phyloP scores from a whole-genome alignment of 169 alveolate genomes.

The Amoebophrya sp. region DNA sequence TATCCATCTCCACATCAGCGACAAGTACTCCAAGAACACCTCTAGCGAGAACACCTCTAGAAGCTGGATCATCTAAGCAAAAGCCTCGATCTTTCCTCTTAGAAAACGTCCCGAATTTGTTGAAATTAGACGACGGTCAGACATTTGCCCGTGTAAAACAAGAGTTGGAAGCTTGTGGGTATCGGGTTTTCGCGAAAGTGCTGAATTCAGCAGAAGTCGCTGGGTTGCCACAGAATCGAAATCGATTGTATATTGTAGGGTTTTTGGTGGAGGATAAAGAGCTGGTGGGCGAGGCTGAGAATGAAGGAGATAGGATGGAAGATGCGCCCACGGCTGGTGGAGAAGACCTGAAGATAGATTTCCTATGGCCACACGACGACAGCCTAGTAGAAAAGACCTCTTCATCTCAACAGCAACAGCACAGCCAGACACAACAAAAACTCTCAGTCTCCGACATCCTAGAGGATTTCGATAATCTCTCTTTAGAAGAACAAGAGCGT shows the following conservation, averaged over 20 bases:
- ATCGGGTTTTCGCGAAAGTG: neutral
- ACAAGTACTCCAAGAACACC: no score
- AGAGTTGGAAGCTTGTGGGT: neutral
- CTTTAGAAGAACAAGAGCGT: neutral
- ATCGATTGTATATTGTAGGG: neutral
- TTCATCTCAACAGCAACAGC: neutral
- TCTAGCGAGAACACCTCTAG: no score
- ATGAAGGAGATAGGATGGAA: no score
- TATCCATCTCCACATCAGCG: no score
- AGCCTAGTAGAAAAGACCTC: neutral
- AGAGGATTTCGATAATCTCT: neutral
- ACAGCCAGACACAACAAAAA: neutral
- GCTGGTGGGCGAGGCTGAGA: no score
- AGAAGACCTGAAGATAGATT: no score
- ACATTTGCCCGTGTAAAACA: neutral
- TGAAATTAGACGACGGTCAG: neutral
- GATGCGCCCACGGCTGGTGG: no score
- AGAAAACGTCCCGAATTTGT: neutral
- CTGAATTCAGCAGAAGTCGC: neutral
- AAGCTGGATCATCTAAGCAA: no score
- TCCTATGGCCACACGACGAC: no score
- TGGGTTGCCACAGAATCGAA: neutral
- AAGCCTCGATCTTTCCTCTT: neutral
- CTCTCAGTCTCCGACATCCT: neutral
- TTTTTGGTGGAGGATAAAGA: no score